Base-by-base conservation (phyloP, 106 monocot genomes). In the Allium sativum region DNA sequence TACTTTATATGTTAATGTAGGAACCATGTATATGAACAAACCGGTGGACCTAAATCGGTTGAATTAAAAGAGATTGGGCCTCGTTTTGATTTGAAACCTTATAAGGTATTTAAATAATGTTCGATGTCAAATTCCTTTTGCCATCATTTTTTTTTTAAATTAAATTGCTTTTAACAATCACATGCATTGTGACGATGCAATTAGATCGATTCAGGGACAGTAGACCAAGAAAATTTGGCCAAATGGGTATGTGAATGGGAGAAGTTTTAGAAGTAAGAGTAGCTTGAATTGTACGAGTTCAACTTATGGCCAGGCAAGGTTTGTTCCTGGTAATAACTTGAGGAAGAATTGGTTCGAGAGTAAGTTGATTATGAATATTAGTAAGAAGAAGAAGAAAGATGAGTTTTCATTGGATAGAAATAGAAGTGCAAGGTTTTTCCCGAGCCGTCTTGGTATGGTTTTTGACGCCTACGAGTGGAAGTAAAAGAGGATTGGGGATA, bases 21-120 rank as follows among this genome's bases (percentile, higher is more conserved):
- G 78, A 84, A 98, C 75, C 88, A 98, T 65, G 82, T 91, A 12
- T 88, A 91, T 70, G 87, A 91, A 68, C 84, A 88, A 70, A 81
- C 43, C 10, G 96, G 79, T 18, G 96, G 96, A 4, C 87, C 96
- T 5, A 84, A 87, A 56, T 98, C 96, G 13, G 67, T 91, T 51
- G 96, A 98, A 52, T 61, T 98, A 60, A 85, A 80, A 68, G 96
- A 98, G 72, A 84, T 98, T 43, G 90, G 96, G 11, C 96, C 96
- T 70, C 91, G 87, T 10, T 91, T 98, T 66, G 87, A 91, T 59
- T 63, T 98, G 68, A 73, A 70, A 58, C 80, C 91, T 41, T 98
- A 82, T 70, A 82, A 85, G 91, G 91, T 96, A 21, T 51, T 31
- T 5, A n/a, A n/a, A 15, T 45, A 5, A 56, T 6, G 13, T 50